Conservation (phyloP, 1,284 basidiomycete species). For the Austropuccinia psidii region DNA sequence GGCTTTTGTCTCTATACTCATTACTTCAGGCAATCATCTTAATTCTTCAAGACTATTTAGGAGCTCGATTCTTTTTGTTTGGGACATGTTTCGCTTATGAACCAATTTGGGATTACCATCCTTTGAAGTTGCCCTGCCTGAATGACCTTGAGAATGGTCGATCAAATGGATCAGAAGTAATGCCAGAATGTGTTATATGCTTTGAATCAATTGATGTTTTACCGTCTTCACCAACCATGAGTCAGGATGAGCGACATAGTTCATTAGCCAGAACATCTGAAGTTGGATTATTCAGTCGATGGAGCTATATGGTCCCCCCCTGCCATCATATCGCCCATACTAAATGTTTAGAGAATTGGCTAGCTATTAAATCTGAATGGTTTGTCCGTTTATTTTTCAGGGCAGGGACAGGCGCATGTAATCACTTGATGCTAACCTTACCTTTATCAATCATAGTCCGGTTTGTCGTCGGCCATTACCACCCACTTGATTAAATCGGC, state of each 20-base stretch:
- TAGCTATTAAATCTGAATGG: constrained; percentile 41
- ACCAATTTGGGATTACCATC: constrained; percentile 46
- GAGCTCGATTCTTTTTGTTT: constrained; percentile 45
- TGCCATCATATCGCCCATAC: constrained; percentile 45
- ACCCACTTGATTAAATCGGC: constrained; percentile 18
- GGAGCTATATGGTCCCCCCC: constrained; percentile 42
- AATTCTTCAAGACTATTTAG: constrained; percentile 42
- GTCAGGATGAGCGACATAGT: not conserved
- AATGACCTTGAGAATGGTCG: constrained; percentile 37
- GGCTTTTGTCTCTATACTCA: constrained; percentile 42
- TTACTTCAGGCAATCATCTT: constrained; percentile 41
- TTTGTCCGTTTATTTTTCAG: not conserved
- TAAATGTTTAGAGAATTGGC: constrained; percentile 43
- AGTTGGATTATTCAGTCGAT: constrained; percentile 13
- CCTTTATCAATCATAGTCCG: constrained; percentile 24
- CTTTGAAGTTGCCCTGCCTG: constrained; percentile 37
- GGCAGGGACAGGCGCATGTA: too few species aligned
- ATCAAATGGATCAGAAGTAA: not conserved
- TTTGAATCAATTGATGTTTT: constrained; percentile 42
- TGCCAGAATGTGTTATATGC: constrained; percentile 46
- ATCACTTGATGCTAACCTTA: not conserved
- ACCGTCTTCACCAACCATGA: constrained; percentile 1
- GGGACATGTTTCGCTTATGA: constrained; percentile 35
- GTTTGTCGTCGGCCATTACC: constrained; percentile 39
- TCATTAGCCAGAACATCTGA: constrained; percentile 2